These are phyloP conservation scores for Brassica carinata DNA, from an alignment of 345 rosid species.

Conservation along the genomic window DNA sequence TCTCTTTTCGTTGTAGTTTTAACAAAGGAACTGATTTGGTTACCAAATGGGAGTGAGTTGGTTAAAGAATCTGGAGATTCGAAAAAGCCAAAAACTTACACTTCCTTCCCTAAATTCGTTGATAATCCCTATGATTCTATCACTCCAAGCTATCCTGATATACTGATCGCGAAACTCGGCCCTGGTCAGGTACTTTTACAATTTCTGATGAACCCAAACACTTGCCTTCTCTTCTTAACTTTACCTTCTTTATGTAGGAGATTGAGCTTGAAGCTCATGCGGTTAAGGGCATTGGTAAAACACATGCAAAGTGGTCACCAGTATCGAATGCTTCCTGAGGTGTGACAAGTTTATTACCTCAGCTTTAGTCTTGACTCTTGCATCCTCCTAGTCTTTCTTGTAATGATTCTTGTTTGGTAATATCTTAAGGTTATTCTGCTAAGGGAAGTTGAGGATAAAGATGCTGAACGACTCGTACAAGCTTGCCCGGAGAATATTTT, in stretches of 20 bases:
- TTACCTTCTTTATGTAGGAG: slow-evolving; percentile 55
- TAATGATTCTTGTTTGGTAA: not conserved
- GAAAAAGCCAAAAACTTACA: slow-evolving; percentile 64
- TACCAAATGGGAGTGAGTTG: slow-evolving; percentile 81
- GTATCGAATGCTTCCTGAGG: slow-evolving; percentile 99
- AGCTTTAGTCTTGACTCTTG: not conserved
- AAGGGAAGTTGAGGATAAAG: slow-evolving; percentile 57
- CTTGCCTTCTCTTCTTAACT: not conserved
- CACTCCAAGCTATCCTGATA: slow-evolving; percentile 26
- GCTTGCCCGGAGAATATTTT: slow-evolving; percentile 80
- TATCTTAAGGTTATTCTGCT: slow-evolving; percentile 59
- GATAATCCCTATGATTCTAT: slow-evolving; percentile 50
- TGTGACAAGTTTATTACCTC: slow-evolving; percentile 41
- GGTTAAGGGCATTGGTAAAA: slow-evolving; percentile 86
- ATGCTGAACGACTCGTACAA: slow-evolving; percentile 65
- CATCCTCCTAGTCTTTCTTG: not conserved
- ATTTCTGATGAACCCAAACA: not conserved
- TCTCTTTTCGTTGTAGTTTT: slow-evolving; percentile 50
- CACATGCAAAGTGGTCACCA: slow-evolving; percentile 99
- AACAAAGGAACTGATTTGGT: slow-evolving; percentile 74
- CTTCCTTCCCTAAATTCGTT: slow-evolving; percentile 63
- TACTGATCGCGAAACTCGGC: slow-evolving; percentile 72
- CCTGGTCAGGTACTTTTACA: slow-evolving; percentile 36
- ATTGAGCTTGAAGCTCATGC: slow-evolving; percentile 97
- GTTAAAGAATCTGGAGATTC: slow-evolving; percentile 56